Percentiles rank a stretch among this genome's conserved stretches.
Conservation (phyloP, 768 basidiomycete species). For the Paxillus involutus region DNA sequence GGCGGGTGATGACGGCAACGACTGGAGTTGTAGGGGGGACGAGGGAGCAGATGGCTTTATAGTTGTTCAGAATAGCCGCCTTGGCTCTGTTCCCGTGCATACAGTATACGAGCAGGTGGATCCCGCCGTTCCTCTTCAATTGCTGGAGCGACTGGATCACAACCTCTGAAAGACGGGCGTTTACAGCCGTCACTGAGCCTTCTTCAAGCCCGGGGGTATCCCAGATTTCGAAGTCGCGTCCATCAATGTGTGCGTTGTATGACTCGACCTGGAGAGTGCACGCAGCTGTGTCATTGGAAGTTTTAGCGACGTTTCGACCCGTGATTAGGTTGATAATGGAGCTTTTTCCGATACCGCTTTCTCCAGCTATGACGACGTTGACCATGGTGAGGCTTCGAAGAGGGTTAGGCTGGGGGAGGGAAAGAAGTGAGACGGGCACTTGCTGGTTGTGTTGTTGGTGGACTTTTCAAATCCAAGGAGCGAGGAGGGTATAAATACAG, state of each 20-base stretch:
- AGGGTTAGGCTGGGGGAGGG: neutral
- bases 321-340: slow-evolving; percentile 24
- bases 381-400: slow-evolving; percentile 4
- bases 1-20: slow-evolving; percentile 15
- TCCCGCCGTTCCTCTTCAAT: slow-evolving; percentile 2
- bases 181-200: slow-evolving; percentile 6
- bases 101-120: slow-evolving; percentile 24
- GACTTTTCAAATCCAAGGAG: neutral
- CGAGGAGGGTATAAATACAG: neutral
- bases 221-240: slow-evolving; percentile 11
- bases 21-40: slow-evolving; percentile 13
- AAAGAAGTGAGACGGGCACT: neutral
- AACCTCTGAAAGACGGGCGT: slow-evolving; percentile 1
- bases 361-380: slow-evolving; percentile 25
- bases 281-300: slow-evolving; percentile 19
- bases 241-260: slow-evolving; percentile 14
- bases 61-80: slow-evolving; percentile 13
- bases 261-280: slow-evolving; percentile 12
- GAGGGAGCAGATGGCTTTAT: slow-evolving; percentile 7
- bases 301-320: slow-evolving; percentile 6
- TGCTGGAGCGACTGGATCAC: slow-evolving; percentile 7
- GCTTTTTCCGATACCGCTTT: slow-evolving; percentile 26
- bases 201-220: slow-evolving; percentile 18
- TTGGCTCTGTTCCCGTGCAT: slow-evolving; percentile 20
- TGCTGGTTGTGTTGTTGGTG: too few relatives aligned